Conservation (phyloP, 331 rosid species). For the Rosa hybrid region DNA sequence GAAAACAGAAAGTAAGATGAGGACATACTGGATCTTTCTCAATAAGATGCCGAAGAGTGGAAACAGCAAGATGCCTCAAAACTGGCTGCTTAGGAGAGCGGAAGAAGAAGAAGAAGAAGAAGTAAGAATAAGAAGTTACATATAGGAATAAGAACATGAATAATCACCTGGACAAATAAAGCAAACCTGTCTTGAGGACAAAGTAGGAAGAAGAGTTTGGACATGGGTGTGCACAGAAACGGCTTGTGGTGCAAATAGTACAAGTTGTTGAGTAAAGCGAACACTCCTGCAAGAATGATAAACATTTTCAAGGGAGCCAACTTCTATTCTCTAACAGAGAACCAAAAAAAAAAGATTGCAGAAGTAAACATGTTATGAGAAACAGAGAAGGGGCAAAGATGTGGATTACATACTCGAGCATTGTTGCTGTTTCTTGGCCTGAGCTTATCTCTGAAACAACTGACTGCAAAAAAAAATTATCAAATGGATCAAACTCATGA, state of each 20-base stretch:
- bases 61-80: slow-evolving; percentile 89
- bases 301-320: slow-evolving; percentile 12
- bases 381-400: neutral
- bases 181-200: slow-evolving; percentile 88
- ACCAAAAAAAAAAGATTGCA: slow-evolving; percentile 12
- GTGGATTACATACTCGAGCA: slow-evolving; percentile 71
- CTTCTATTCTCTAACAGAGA: neutral
- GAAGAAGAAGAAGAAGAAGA: neutral
- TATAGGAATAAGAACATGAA: slow-evolving; percentile 14
- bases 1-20: slow-evolving; percentile 21
- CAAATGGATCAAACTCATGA: neutral
- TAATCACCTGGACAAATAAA: slow-evolving; percentile 3
- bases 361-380: slow-evolving; percentile 11
- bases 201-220: slow-evolving; percentile 79
- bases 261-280: slow-evolving; percentile 97
- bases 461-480: slow-evolving; percentile 57
- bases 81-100: slow-evolving; percentile 63
- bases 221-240: slow-evolving; percentile 93
- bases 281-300: slow-evolving; percentile 68
- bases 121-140: slow-evolving; percentile 6
- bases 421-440: slow-evolving; percentile 88
- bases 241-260: slow-evolving; percentile 97
- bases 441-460: slow-evolving; percentile 90
- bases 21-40: slow-evolving; percentile 89
- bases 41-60: slow-evolving; percentile 90